Conservation (phyloP, 192 early-diverging fungal species). For the Martensiomyces pterosporus region DNA sequence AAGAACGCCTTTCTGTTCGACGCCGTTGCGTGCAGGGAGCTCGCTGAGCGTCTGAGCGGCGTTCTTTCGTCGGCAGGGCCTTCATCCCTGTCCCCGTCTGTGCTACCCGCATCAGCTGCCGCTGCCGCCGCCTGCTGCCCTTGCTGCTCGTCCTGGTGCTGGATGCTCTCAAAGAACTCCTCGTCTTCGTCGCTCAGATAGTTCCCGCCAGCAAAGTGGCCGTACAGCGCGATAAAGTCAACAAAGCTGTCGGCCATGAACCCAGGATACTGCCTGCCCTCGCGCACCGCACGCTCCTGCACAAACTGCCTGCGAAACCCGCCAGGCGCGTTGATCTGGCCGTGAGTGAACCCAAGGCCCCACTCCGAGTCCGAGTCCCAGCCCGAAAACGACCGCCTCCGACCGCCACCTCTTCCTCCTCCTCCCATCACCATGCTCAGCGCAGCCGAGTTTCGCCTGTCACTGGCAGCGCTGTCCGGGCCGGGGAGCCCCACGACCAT, state of each 20-base stretch:
- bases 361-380: slow-evolving; percentile 11
- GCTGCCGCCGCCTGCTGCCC: slow-evolving; percentile 1
- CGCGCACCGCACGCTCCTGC: slow-evolving; percentile 62
- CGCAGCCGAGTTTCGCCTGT: background rate
- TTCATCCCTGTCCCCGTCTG: no score
- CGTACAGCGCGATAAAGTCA: slow-evolving; percentile 91
- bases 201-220: slow-evolving; percentile 93
- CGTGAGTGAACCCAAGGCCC: slow-evolving; percentile 18
- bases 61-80: slow-evolving; percentile 33
- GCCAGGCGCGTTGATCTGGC: slow-evolving; percentile 69
- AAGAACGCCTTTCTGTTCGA: slow-evolving; percentile 70
- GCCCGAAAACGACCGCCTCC: slow-evolving; percentile 42
- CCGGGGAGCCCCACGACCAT: no score
- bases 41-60: slow-evolving; percentile 22
- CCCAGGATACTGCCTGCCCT: slow-evolving; percentile 63
- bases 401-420: no score
- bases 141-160: slow-evolving; percentile 8
- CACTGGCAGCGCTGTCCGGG: background rate
- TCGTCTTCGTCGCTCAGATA: slow-evolving; percentile 76
- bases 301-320: slow-evolving; percentile 90
- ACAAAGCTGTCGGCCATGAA: slow-evolving; percentile 83
- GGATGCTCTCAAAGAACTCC: slow-evolving; percentile 51
- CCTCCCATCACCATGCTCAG: no score
- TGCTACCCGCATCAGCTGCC: background rate
- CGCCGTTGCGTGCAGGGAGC: slow-evolving; percentile 47